A percentile compares a stretch with the other conserved stretches of the same genome.
Evolutionary conservation across 116 monocot genomes (phyloP).

Genomic region (Thalassia testudinum): DNA sequence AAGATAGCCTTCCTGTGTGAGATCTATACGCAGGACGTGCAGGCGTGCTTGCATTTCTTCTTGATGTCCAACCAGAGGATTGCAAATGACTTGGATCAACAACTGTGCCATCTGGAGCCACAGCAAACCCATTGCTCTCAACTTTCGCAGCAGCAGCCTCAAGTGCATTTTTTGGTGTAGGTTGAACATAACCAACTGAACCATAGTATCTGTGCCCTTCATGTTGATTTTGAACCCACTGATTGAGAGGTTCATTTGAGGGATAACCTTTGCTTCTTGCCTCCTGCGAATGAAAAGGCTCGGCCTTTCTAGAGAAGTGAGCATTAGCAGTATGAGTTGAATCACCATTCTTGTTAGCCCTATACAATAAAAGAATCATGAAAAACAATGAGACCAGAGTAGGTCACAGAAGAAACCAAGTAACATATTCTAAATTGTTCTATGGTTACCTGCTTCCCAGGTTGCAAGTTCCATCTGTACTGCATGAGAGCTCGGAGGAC

Average conservation of each 20-base stretch:
- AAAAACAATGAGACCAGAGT: too few relatives aligned
- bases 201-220: constrained; percentile 30
- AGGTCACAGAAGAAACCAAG: too few relatives aligned
- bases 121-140: constrained; percentile 76
- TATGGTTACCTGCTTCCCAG: constrained; percentile 33
- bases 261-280: constrained; percentile 18
- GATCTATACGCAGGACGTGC: constrained; percentile 7
- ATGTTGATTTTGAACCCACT: constrained; percentile 16
- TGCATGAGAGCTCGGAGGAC: constrained; percentile 24
- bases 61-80: constrained; percentile 3
- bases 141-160: constrained; percentile 74
- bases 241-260: constrained; percentile 22
- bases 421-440: too few relatives aligned
- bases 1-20: constrained; percentile 14
- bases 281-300: constrained; percentile 13
- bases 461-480: constrained; percentile 20
- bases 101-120: constrained; percentile 78
- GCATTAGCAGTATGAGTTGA: constrained; percentile 16
- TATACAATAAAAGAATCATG: constrained; percentile 9
- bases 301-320: constrained; percentile 20
- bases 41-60: constrained; percentile 13
- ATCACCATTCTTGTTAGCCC: constrained; percentile 17
- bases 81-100: constrained; percentile 28
- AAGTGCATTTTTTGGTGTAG: constrained; percentile 52
- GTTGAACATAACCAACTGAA: constrained; percentile 16